Base-by-base conservation (phyloP, 805 yeast species). In the Suhomyces prunicola region DNA sequence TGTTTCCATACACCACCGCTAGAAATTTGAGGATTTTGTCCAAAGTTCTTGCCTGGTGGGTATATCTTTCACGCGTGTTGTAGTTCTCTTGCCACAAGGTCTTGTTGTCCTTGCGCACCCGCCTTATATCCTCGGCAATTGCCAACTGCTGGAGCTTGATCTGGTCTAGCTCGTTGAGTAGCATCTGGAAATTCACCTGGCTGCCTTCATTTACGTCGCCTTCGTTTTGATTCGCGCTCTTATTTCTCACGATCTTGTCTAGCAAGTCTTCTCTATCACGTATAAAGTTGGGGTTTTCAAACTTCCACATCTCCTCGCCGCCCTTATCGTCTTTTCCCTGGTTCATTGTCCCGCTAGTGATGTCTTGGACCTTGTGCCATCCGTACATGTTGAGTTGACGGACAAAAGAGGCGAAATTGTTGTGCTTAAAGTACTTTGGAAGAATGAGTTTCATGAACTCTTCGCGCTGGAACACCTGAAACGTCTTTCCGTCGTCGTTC, bases 351-450 rank as follows among this genome's bases (percentile, higher is more conserved):
- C 96, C 97, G 24, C 87, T 80, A 53, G 74, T 88, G 22, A 92
- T 84, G 70, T 94, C 98, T 70, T 94, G 99, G 4, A 94, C 94
- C 71, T 94, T 94, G 74, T 92, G 98, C 97, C 97, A 94, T 9
- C 99, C 99, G 67, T 94, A 94, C 99, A 94, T 93, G 71, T 93
- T 93, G 63, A 93, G 78, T 67, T 93, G 99, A 56, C 99, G 83
- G 13, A 94, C 98, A 78, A 94, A 94, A 31, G 94, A 86, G 19
- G 98, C 96, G 72, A 94, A 92, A 67, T 94, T 93, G 55, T 89
- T 87, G 71, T 94, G 99, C 69, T 94, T 94, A 78, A 92, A 94
- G 72, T 90, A 94, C 64, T 86, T 85, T 5, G 99, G 99, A 56
- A 94, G 72, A 26, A 94, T 86, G 54, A 79, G 76, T 61, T 86